These are phyloP conservation scores for Oryza coarctata DNA, from an alignment of 176 grass and related monocot genomes.

Conservation along the genomic window DNA sequence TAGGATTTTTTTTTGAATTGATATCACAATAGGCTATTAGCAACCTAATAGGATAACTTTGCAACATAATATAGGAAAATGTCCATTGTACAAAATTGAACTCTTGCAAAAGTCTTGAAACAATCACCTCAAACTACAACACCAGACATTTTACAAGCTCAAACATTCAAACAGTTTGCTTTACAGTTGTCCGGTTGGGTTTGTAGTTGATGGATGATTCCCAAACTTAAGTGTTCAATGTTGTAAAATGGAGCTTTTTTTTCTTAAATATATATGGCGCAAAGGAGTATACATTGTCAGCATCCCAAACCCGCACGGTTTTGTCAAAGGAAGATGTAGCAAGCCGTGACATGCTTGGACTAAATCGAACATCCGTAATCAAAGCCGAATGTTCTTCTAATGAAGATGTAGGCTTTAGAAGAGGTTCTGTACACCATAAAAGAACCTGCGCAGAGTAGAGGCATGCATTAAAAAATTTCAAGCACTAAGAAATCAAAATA, in stretches of 20 bases:
- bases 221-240: background rate
- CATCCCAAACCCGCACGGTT: conserved; percentile 97
- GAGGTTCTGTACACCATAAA: conserved; percentile 68
- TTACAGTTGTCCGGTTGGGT: background rate
- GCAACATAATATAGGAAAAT: background rate
- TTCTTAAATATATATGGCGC: background rate
- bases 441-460: conserved; percentile 54
- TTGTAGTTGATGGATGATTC: background rate
- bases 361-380: conserved; percentile 97
- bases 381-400: conserved; percentile 80
- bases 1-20: no score
- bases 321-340: conserved; percentile 98
- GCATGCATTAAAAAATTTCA: conserved; percentile 18
- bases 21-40: background rate
- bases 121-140: background rate
- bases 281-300: conserved; percentile 80
- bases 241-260: background rate
- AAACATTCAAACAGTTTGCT: background rate
- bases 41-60: background rate
- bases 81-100: background rate
- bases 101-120: background rate
- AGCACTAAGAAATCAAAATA: background rate
- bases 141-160: background rate
- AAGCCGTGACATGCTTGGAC: conserved; percentile 87
- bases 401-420: conserved; percentile 67